phyloP scores from a whole-genome alignment of 352 stramenopile genomes.

The Pythium insidiosum region DNA sequence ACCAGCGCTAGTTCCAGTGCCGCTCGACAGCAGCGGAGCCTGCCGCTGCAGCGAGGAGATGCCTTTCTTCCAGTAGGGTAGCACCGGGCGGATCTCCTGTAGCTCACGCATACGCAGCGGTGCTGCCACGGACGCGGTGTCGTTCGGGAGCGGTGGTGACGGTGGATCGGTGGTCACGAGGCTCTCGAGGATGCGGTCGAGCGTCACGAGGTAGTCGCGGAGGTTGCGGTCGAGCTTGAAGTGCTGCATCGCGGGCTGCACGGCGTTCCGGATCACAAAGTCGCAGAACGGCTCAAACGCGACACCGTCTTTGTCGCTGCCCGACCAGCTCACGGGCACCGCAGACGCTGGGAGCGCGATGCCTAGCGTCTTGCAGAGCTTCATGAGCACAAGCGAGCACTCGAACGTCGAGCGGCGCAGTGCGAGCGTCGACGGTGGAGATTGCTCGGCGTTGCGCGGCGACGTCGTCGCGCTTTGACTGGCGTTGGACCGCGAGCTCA shows the following conservation, averaged over 20 bases:
- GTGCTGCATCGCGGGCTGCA: constrained; percentile 46
- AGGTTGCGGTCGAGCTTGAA: constrained; percentile 33
- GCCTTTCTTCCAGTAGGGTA: constrained; percentile 27
- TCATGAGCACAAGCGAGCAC: constrained; percentile 46
- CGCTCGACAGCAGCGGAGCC: background rate
- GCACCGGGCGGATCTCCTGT: constrained; percentile 30
- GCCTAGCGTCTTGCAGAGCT: constrained; percentile 44
- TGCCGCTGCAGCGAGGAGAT: constrained; percentile 14
- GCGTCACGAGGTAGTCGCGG: constrained; percentile 27
- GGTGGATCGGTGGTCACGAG: no score
- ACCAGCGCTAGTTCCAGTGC: background rate
- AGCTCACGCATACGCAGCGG: constrained; percentile 23
- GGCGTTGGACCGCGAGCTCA: constrained; percentile 11
- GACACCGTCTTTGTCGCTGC: constrained; percentile 14
- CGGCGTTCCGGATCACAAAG: constrained; percentile 25
- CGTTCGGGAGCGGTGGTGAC: no score
- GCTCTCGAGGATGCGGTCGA: constrained; percentile 33
- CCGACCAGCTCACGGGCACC: constrained; percentile 5
- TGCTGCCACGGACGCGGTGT: background rate
- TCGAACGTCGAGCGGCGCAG: constrained; percentile 45
- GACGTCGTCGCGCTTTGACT: no score
- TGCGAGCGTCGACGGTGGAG: no score
- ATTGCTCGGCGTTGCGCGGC: no score
- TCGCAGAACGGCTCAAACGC: constrained; percentile 44
- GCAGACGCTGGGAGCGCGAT: constrained; percentile 21